Conservation (phyloP, 2,329 filamentous ascomycete genomes). For the Aspergillus piperis region DNA sequence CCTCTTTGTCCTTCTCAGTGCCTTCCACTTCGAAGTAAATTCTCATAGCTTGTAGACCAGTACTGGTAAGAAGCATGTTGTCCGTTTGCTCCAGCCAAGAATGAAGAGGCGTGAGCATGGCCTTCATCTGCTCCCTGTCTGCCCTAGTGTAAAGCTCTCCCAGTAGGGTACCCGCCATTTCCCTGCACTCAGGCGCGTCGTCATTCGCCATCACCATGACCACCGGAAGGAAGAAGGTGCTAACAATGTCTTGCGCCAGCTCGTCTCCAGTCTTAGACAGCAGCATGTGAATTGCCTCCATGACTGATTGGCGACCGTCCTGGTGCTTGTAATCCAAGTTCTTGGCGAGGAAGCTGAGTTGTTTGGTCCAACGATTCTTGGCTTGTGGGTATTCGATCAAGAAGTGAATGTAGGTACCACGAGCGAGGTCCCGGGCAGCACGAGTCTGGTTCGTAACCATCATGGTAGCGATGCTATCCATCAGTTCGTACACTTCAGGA, state of each 20-base stretch:
- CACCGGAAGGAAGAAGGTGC: conserved; percentile 80
- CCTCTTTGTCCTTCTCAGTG: conserved; percentile 67
- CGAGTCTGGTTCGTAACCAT: conserved; percentile 97
- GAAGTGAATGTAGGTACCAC: conserved; percentile 92
- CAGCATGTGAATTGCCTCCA: conserved; percentile 88
- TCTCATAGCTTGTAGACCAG: conserved; percentile 77
- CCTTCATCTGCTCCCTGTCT: conserved; percentile 69
- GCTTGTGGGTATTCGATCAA: conserved; percentile 92
- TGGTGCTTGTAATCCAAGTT: conserved; percentile 90
- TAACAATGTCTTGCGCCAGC: conserved; percentile 77
- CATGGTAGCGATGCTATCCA: conserved; percentile 84
- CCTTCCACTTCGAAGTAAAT: conserved; percentile 76
- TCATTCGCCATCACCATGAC: conserved; percentile 87
- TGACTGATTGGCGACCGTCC: conserved; percentile 84
- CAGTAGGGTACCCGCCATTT: conserved; percentile 76
- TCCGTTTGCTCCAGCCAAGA: conserved; percentile 75
- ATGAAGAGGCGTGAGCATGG: conserved; percentile 70
- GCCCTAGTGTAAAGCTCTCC: conserved; percentile 79
- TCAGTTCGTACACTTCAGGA: conserved; percentile 82
- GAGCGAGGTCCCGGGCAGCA: conserved; percentile 80
- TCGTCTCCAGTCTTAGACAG: conserved; percentile 81
- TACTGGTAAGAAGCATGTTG: conserved; percentile 68
- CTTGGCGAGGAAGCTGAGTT: conserved; percentile 82
- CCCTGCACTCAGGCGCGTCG: conserved; percentile 78
- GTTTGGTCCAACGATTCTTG: conserved; percentile 83